Percentiles rank a stretch among this genome's conserved stretches.
phyloP scores from a whole-genome alignment of 2,329 filamentous ascomycete species.

The Claviceps fusiformis region DNA sequence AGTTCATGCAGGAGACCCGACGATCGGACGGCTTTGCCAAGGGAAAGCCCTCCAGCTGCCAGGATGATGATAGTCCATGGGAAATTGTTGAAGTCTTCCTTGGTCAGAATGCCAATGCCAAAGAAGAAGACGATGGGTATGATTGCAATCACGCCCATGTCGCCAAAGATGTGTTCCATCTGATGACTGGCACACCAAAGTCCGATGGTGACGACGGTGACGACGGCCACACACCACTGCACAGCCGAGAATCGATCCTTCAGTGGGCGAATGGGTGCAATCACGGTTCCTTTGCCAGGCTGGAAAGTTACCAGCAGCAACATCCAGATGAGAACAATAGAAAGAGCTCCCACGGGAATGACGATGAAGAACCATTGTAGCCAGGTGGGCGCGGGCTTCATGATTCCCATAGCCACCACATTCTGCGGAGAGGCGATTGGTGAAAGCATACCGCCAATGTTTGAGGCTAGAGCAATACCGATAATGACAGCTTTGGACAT shows the following conservation, averaged over 20 bases:
- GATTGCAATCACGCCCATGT: constrained; percentile 97
- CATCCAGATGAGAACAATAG: constrained; percentile 77
- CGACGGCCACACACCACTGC: constrained; percentile 82
- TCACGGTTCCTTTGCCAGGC: constrained; percentile 71
- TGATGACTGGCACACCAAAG: constrained; percentile 91
- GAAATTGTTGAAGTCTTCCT: constrained; percentile 99
- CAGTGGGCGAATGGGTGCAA: constrained; percentile 80
- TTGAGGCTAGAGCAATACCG: constrained; percentile 86
- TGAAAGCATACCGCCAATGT: constrained; percentile 90
- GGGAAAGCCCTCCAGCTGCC: constrained; percentile 78
- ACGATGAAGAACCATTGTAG: constrained; percentile 94
- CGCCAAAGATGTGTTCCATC: constrained; percentile 75
- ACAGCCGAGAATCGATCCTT: constrained; percentile 78
- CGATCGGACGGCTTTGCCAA: constrained; percentile 88
- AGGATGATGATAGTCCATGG: constrained; percentile 99
- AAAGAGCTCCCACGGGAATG: constrained; percentile 82
- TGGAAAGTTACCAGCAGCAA: constrained; percentile 76
- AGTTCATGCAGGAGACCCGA: constrained; percentile 87
- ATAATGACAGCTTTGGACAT: constrained; percentile 95
- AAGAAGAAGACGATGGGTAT: constrained; percentile 95
- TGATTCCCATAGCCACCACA: constrained; percentile 90
- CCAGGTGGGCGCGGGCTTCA: constrained; percentile 86
- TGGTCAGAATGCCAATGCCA: constrained; percentile 87
- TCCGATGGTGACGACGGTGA: constrained; percentile 72
- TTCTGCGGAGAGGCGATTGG: constrained; percentile 97